phyloP scores from a whole-genome alignment of 2,329 filamentous ascomycete genomes.

The Aspergillus bombycis region DNA sequence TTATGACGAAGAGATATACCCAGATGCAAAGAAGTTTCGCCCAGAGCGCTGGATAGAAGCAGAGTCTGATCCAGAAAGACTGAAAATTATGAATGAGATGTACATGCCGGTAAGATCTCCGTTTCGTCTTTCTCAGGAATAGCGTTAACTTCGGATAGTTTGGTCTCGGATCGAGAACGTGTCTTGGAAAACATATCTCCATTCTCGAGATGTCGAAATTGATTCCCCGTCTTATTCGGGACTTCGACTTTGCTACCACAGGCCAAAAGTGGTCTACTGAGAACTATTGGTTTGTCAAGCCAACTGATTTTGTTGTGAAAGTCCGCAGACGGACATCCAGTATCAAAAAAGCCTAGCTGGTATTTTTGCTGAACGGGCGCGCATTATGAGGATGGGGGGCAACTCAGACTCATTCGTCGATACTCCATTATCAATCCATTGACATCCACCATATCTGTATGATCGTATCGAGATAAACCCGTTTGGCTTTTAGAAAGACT shows the following conservation, averaged over 20 bases:
- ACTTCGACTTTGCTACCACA: constrained; percentile 30
- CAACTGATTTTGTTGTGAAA: constrained; percentile 43
- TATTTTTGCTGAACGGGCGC: background rate
- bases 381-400: background rate
- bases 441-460: constrained; percentile 30
- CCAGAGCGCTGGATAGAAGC: constrained; percentile 53
- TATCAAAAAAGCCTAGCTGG: background rate
- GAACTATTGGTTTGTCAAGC: constrained; percentile 52
- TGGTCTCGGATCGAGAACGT: constrained; percentile 38
- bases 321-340: constrained; percentile 16
- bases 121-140: background rate
- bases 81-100: constrained; percentile 41
- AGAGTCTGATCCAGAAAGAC: constrained; percentile 31
- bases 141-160: constrained; percentile 28
- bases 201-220: constrained; percentile 44
- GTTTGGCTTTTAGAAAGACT: background rate
- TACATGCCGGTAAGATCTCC: constrained; percentile 42
- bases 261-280: constrained; percentile 36
- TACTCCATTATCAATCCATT: constrained; percentile 31
- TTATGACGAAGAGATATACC: constrained; percentile 48
- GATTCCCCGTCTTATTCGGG: constrained; percentile 35
- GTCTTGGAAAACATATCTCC: constrained; percentile 41
- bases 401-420: constrained; percentile 24
- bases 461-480: constrained; percentile 21
- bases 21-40: constrained; percentile 46